A percentile compares a stretch with the other conserved stretches of the same genome.
Evolutionary conservation across 2,329 filamentous ascomycete genomes (phyloP).

Genomic region (Cercospora brassicicola): DNA sequence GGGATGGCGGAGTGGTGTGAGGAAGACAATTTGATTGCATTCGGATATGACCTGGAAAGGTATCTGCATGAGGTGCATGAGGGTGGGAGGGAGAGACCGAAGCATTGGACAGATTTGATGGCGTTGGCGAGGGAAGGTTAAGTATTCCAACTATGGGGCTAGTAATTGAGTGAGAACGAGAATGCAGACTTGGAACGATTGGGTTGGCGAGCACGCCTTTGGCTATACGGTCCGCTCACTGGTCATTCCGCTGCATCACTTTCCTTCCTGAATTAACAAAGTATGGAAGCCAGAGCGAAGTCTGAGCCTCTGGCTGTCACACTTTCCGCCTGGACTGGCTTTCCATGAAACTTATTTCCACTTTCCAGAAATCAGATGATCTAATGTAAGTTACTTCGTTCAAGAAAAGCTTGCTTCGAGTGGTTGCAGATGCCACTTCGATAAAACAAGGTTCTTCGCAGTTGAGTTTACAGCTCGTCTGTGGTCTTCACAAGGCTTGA

Average conservation of each 20-base stretch:
- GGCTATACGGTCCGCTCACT: background rate
- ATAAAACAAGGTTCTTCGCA: background rate
- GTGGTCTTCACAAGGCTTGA: background rate
- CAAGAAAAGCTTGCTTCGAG: background rate
- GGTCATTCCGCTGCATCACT: background rate
- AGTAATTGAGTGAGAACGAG: background rate
- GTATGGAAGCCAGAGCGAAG: background rate
- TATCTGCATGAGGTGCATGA: constrained; percentile 45
- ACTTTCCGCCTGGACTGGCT: background rate
- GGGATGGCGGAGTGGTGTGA: constrained; percentile 58
- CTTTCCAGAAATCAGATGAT: background rate
- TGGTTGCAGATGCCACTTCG: background rate
- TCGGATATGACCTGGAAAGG: constrained; percentile 54
- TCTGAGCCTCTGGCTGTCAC: background rate
- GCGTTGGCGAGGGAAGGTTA: constrained; percentile 16
- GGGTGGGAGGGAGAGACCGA: constrained; percentile 41
- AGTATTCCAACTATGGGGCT: background rate
- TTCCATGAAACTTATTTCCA: background rate
- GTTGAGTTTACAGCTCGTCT: background rate
- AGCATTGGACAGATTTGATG: constrained; percentile 45
- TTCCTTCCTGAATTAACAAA: background rate
- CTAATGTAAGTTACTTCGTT: background rate
- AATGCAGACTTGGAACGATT: background rate
- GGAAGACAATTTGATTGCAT: constrained; percentile 55
- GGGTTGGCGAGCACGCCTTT: too few relatives aligned